Percentiles rank a stretch among this genome's conserved stretches.
These are phyloP conservation scores for Xylaria sp. DNA, from an alignment of 2,329 filamentous ascomycete species.

Conservation along the genomic window DNA sequence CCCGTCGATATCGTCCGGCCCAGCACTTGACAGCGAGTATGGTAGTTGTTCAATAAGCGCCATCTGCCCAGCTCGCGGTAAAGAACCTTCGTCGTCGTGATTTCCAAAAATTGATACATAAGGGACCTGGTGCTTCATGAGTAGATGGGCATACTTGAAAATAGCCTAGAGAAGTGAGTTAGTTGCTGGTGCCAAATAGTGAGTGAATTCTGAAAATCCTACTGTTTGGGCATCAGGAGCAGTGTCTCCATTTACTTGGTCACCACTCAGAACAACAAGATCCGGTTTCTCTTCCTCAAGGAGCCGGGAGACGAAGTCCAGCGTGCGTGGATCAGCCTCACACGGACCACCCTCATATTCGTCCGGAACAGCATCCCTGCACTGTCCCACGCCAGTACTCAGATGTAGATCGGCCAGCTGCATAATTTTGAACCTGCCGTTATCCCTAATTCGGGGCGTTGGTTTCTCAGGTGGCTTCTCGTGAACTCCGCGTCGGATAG, in stretches of 20 bases:
- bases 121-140: constrained; percentile 88
- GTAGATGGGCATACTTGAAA: constrained; percentile 88
- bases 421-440: constrained; percentile 97
- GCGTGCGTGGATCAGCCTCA: constrained; percentile 89
- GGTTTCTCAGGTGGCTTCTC: constrained; percentile 73
- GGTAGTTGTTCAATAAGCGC: constrained; percentile 85
- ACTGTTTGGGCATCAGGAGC: constrained; percentile 90
- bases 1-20: constrained; percentile 85
- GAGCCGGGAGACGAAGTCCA: constrained; percentile 86
- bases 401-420: constrained; percentile 95
- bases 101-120: constrained; percentile 97
- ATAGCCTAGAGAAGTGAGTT: constrained; percentile 69
- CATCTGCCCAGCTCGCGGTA: constrained; percentile 85
- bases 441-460: constrained; percentile 78
- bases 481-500: constrained; percentile 77
- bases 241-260: constrained; percentile 95
- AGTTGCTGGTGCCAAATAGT: constrained; percentile 26
- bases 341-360: constrained; percentile 79
- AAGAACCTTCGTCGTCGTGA: constrained; percentile 90
- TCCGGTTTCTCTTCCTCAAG: constrained; percentile 95
- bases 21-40: constrained; percentile 86
- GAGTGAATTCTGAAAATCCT: constrained; percentile 45
- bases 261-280: constrained; percentile 89
- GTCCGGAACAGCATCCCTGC: constrained; percentile 85
- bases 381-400: constrained; percentile 86